Evolutionary conservation across 2,329 filamentous ascomycete species (phyloP).

Genomic region (Stagonosporopsis tanaceti): DNA sequence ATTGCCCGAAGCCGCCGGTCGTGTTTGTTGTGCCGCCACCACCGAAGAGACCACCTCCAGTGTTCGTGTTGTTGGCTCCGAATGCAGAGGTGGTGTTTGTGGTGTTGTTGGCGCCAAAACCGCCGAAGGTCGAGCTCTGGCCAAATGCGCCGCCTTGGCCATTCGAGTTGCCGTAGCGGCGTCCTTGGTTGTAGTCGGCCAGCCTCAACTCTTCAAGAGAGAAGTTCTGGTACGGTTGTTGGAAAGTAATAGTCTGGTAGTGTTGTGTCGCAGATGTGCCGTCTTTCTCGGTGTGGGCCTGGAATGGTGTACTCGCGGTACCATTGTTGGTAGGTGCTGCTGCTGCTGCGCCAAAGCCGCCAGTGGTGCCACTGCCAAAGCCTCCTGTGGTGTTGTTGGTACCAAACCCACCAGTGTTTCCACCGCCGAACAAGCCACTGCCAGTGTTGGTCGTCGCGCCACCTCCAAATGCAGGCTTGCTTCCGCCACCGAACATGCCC

Average conservation of each 20-base stretch:
- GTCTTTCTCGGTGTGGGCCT: conserved; percentile 77
- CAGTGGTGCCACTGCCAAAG: conserved; percentile 34
- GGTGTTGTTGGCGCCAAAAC: conserved; percentile 52
- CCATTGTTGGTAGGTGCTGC: conserved; percentile 58
- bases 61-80: conserved; percentile 51
- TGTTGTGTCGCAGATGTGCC: conserved; percentile 61
- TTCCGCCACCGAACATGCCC: conserved; percentile 41
- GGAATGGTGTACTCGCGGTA: conserved; percentile 72
- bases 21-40: conserved; percentile 45
- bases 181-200: conserved; percentile 87
- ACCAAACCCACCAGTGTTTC: conserved; percentile 41
- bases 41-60: conserved; percentile 56
- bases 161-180: conserved; percentile 81
- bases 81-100: conserved; percentile 55
- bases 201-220: conserved; percentile 75
- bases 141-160: conserved; percentile 86
- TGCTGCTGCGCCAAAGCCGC: conserved; percentile 41
- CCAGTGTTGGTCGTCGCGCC: conserved; percentile 34
- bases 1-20: conserved; percentile 45
- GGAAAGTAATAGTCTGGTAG: conserved; percentile 82
- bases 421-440: conserved; percentile 39
- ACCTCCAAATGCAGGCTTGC: conserved; percentile 41
- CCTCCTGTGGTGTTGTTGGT: conserved; percentile 29
- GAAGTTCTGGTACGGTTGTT: conserved; percentile 84
- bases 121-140: conserved; percentile 64